phyloP scores from a whole-genome alignment of 129 eudicot genomes.

The Tanacetum coccineum region DNA sequence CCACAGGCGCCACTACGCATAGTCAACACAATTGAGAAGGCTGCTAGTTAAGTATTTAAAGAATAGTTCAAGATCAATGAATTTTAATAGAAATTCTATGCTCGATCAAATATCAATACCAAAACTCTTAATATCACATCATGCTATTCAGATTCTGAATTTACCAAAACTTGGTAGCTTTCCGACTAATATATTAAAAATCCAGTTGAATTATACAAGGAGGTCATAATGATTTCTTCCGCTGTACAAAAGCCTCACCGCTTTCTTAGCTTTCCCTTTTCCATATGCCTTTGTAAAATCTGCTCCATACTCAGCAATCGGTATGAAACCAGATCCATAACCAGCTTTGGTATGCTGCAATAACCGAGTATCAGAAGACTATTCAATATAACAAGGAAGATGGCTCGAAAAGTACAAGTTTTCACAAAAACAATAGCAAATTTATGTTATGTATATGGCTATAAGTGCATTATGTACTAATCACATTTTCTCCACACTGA shows the following conservation, averaged over 20 bases:
- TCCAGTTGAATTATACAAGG: slow-evolving; percentile 40
- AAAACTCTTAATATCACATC: too few species aligned
- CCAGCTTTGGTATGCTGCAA: slow-evolving; percentile 59
- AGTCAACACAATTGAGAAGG: too few species aligned
- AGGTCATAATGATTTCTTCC: slow-evolving; percentile 96
- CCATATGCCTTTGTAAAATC: slow-evolving; percentile 47
- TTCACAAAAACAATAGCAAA: not conserved
- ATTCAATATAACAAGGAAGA: slow-evolving; percentile 5
- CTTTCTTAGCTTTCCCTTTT: slow-evolving; percentile 46
- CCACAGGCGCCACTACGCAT: too few species aligned
- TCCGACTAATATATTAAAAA: not conserved
- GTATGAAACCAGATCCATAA: slow-evolving; percentile 77
- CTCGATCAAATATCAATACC: too few species aligned
- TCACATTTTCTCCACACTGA: not conserved
- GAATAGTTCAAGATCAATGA: too few species aligned
- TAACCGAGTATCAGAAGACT: slow-evolving; percentile 9
- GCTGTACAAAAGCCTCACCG: slow-evolving; percentile 79
- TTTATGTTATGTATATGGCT: not conserved
- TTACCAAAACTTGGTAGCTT: not conserved
- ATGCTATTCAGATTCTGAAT: not conserved
- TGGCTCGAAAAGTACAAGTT: not conserved
- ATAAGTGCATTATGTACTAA: not conserved
- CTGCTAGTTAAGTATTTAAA: too few species aligned
- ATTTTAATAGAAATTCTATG: too few species aligned
- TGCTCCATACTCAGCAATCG: slow-evolving; percentile 91